Evolutionary conservation across 192 early-diverging fungal genomes (phyloP).

Genomic region (Geosiphon pyriformis): DNA sequence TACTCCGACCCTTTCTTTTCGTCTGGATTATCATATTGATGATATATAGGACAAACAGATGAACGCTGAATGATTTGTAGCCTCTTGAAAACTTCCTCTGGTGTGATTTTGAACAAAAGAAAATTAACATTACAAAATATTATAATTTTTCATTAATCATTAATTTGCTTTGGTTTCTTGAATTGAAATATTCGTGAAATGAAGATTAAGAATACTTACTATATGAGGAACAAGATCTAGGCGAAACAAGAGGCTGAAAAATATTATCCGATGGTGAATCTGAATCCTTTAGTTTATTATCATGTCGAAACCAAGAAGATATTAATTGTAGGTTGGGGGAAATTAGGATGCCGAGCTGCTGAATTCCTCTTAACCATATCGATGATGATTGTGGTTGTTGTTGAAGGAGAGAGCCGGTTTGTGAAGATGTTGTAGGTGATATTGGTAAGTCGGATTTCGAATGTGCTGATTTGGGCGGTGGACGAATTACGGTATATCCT

Average conservation of each 20-base stretch:
- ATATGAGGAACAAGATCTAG: slow-evolving; percentile 15
- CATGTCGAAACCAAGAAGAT: too few relatives aligned
- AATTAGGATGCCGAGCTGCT: too few relatives aligned
- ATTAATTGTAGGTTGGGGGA: too few relatives aligned
- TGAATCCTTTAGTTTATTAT: too few relatives aligned
- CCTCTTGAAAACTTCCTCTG: slow-evolving; percentile 32
- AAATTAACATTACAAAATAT: not conserved
- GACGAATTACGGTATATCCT: slow-evolving; percentile 42
- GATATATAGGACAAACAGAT: too few relatives aligned
- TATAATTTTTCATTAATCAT: not conserved
- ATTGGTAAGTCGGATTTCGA: not conserved
- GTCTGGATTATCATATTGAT: not conserved
- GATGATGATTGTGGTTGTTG: too few relatives aligned
- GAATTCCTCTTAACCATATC: not conserved
- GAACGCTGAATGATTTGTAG: slow-evolving; percentile 31
- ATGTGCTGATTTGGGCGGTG: slow-evolving; percentile 18
- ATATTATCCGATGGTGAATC: not conserved
- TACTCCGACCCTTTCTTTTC: not conserved
- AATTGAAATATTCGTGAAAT: too few relatives aligned
- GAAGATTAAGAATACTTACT: slow-evolving; percentile 7
- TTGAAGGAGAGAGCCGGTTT: not conserved
- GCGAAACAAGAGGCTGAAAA: not conserved
- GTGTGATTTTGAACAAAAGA: not conserved
- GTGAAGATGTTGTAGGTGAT: not conserved
- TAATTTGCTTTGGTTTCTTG: too few relatives aligned